Evolutionary conservation across 345 rosid genomes (phyloP), one percentile per base, ranked within the genome.

Genomic region (Bruguiera sexangula): DNA sequence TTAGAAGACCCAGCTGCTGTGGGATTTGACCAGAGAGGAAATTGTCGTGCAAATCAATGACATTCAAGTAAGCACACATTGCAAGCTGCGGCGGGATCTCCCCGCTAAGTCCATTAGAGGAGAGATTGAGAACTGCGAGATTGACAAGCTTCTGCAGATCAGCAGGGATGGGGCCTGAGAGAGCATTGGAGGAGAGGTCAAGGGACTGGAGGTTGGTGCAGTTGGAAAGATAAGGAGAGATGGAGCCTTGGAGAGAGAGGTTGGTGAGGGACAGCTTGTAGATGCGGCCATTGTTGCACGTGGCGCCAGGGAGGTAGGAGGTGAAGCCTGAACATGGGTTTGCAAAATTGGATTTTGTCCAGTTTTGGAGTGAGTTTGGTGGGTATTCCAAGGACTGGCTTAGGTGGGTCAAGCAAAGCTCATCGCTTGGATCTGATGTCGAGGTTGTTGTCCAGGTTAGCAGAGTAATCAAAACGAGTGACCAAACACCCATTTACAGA

Each of bases 211-310:
- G 93, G 67, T 92, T 91, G 20, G 97, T 87, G 76, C 98, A 94
- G 76, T 89, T 91, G 5, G 98, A 83, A 27, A 94, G 74, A 65
- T 56, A 84, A 18, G 97, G 96, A 2, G 98, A 91, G 71, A 94
- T 83, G 2, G 89, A 71, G 78, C 98, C 98, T 52, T 83, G 89
- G 15, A 94, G 87, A 43, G 90, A 82, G 71, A 91, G 88, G 56
- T 82, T 86, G 0, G 85, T 81, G 50, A 92, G 87, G n/a, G 97
- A 85, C 27, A 94, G 96, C 79, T 94, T 94, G 82, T 91, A 94
- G 82, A 94, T 79, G 55, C 98, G 80, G 63, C 97, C 97, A 70
- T 91, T 94, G 89, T 89, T 94, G 85, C 97, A 91, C 66, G 85
- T 88, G 66, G 83, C 96, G 5, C 97, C 97, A 2, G 81, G 82